These are phyloP conservation scores for Aureobasidium sp. DNA, from an alignment of 2,329 filamentous ascomycete genomes.

Conservation along the genomic window DNA sequence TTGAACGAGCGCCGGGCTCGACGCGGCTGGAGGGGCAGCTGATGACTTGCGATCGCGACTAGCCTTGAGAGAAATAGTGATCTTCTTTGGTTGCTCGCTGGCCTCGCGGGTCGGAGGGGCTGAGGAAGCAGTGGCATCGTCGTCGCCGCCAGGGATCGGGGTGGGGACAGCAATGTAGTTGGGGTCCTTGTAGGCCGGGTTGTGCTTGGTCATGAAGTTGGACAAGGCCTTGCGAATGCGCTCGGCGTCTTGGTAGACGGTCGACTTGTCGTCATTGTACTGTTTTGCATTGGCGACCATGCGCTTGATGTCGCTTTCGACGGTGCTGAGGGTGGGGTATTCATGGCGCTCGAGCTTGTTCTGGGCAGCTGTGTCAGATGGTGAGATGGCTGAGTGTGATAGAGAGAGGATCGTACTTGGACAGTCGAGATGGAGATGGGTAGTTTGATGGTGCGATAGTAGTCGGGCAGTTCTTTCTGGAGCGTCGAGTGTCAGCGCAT, in stretches of 20 bases:
- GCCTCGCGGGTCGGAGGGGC: conserved; percentile 11
- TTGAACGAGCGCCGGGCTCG: background rate
- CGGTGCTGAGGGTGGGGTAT: conserved; percentile 61
- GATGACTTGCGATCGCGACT: conserved; percentile 12
- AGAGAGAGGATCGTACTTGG: conserved; percentile 40
- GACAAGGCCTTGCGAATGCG: conserved; percentile 77
- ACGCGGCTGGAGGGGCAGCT: background rate
- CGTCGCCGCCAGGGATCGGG: conserved; percentile 53
- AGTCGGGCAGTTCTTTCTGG: conserved; percentile 51
- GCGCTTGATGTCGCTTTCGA: conserved; percentile 81
- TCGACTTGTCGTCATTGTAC: conserved; percentile 65
- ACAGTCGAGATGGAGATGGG: conserved; percentile 72
- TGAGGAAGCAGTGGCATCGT: background rate
- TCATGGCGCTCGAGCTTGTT: conserved; percentile 59
- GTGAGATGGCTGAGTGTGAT: background rate
- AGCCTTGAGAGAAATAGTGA: conserved; percentile 12
- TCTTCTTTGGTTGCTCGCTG: conserved; percentile 19
- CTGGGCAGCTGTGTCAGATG: conserved; percentile 20
- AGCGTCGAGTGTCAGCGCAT: conserved; percentile 55
- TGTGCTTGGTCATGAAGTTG: conserved; percentile 79
- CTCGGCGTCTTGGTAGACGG: conserved; percentile 75
- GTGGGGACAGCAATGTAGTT: conserved; percentile 66
- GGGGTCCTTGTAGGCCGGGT: conserved; percentile 67
- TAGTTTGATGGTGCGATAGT: conserved; percentile 68
- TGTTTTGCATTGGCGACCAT: conserved; percentile 84